Percentiles rank a stretch among this genome's conserved stretches.
Conservation (phyloP, 345 rosid species). For the Cochlearia excelsa region DNA sequence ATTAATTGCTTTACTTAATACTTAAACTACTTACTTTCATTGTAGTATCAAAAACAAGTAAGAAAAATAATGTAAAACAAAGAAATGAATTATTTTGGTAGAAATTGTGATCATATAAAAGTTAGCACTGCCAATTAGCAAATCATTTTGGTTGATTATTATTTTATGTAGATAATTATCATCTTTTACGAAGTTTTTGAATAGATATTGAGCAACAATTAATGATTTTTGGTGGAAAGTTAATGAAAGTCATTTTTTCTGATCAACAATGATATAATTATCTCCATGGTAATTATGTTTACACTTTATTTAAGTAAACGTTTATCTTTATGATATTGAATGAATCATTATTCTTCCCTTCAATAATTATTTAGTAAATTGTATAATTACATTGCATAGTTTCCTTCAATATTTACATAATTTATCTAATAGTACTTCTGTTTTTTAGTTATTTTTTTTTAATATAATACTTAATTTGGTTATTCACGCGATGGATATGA, state of each 20-base stretch:
- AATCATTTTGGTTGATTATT: slow-evolving; percentile 19
- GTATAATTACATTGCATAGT: not conserved
- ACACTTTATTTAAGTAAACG: slow-evolving; percentile 21
- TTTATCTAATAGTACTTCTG: too few species aligned
- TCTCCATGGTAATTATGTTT: slow-evolving; percentile 28
- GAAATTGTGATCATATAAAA: not conserved
- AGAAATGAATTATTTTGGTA: slow-evolving; percentile 4
- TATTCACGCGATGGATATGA: too few species aligned
- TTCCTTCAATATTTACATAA: too few species aligned
- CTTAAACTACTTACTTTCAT: too few species aligned
- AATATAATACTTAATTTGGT: too few species aligned
- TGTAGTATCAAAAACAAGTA: slow-evolving; percentile 13
- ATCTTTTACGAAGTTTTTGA: slow-evolving; percentile 14
- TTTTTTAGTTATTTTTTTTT: too few species aligned
- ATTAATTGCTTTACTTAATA: slow-evolving; percentile 7
- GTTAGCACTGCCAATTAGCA: not conserved
- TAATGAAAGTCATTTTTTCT: slow-evolving; percentile 7
- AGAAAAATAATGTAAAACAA: slow-evolving; percentile 7
- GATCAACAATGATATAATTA: slow-evolving; percentile 11
- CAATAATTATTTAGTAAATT: slow-evolving; percentile 11
- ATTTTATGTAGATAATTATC: slow-evolving; percentile 22
- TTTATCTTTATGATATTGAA: slow-evolving; percentile 5
- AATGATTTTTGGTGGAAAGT: slow-evolving; percentile 28
- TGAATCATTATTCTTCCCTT: slow-evolving; percentile 25
- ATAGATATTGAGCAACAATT: not conserved